Percentiles rank a stretch among this genome's conserved stretches.
phyloP scores from a whole-genome alignment of 176 grass and related monocot species.

The Zoysia pacifica region DNA sequence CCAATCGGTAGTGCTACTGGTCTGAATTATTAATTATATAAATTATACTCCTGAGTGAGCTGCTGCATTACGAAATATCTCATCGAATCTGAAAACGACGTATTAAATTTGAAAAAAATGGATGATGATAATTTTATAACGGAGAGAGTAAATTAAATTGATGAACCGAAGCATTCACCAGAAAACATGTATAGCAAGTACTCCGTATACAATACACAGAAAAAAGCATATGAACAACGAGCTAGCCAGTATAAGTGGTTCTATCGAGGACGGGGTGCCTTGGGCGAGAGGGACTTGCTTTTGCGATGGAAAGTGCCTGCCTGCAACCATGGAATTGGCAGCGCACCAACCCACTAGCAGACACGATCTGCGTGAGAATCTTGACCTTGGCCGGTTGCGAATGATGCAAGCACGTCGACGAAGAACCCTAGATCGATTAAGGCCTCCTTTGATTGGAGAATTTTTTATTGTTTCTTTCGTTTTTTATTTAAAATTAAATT shows the following conservation, averaged over 20 bases:
- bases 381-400: constrained; percentile 73
- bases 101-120: no score
- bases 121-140: no score
- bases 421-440: background rate
- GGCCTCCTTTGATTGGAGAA: no score
- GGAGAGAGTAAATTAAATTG: no score
- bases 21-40: background rate
- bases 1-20: background rate
- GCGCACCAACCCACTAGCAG: constrained; percentile 45
- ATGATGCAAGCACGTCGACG: constrained; percentile 37
- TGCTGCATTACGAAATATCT: background rate
- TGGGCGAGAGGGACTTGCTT: constrained; percentile 33
- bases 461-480: no score
- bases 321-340: constrained; percentile 19
- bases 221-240: constrained; percentile 7
- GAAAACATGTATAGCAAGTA: no score
- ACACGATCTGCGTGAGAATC: constrained; percentile 90
- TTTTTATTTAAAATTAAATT: no score
- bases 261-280: constrained; percentile 21
- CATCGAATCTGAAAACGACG: background rate
- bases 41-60: background rate
- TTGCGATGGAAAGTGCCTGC: background rate
- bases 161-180: no score
- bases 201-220: no score
- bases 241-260: background rate